phyloP scores from a whole-genome alignment of 805 yeast genomes.

The Hanseniaspora osmophila region DNA sequence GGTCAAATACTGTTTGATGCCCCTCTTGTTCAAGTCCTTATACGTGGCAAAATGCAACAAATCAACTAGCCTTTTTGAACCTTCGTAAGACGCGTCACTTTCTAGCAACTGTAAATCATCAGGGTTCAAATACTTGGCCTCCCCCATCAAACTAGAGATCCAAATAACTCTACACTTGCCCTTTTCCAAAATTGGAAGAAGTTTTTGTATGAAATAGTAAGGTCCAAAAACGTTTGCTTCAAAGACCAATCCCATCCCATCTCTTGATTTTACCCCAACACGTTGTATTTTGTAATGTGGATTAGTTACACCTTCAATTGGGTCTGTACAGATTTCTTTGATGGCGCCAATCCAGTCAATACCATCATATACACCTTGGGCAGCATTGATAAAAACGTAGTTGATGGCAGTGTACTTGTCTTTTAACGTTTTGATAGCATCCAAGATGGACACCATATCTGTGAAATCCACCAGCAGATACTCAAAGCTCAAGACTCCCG shows the following conservation, averaged over 20 bases:
- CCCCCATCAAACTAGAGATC: constrained; percentile 77
- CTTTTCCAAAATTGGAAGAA: constrained; percentile 37
- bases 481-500: constrained; percentile 64
- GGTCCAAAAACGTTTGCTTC: constrained; percentile 97
- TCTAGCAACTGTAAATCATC: constrained; percentile 60
- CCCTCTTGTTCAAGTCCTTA: constrained; percentile 32
- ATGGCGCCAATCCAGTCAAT: constrained; percentile 75
- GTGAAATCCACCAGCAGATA: constrained; percentile 81
- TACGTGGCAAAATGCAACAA: constrained; percentile 65
- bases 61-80: constrained; percentile 80
- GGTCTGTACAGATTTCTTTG: constrained; percentile 48
- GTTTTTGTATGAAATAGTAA: constrained; percentile 61
- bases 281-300: constrained; percentile 79
- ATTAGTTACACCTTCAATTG: constrained; percentile 72
- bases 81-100: constrained; percentile 67
- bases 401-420: constrained; percentile 56
- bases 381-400: constrained; percentile 75
- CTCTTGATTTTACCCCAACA: constrained; percentile 60
- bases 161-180: constrained; percentile 61
- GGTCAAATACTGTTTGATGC: constrained; percentile 58
- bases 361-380: constrained; percentile 77
- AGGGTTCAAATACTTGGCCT: constrained; percentile 56
- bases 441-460: constrained; percentile 70
- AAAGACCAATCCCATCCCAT: constrained; percentile 76
- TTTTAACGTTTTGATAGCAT: constrained; percentile 57